Conservation (phyloP, 495 filamentous ascomycete genomes). For the Acidiella bohemica region DNA sequence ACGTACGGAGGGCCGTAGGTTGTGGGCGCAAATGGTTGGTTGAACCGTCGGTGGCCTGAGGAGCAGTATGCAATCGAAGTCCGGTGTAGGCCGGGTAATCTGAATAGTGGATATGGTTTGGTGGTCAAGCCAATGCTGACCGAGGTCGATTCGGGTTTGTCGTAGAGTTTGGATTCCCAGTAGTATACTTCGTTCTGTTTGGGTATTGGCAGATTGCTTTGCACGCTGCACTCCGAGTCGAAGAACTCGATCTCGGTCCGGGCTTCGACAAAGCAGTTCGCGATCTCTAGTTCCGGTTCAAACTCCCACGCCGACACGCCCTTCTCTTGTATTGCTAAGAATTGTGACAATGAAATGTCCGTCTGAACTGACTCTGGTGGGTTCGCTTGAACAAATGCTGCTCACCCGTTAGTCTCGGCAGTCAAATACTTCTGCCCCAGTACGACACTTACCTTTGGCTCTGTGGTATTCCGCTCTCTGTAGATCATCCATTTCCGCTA, state of each 20-base stretch:
- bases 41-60: slow-evolving; percentile 69
- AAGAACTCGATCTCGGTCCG: slow-evolving; percentile 98
- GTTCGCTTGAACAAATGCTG: slow-evolving; percentile 88
- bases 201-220: slow-evolving; percentile 89
- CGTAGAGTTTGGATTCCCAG: slow-evolving; percentile 97
- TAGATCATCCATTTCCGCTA: slow-evolving; percentile 93
- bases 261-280: slow-evolving; percentile 94
- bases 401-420: slow-evolving; percentile 10
- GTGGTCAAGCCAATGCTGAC: slow-evolving; percentile 87
- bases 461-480: slow-evolving; percentile 78
- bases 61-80: slow-evolving; percentile 83
- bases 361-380: slow-evolving; percentile 91
- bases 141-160: slow-evolving; percentile 77
- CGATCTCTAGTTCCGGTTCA: slow-evolving; percentile 93
- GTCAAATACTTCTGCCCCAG: background rate
- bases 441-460: slow-evolving; percentile 64
- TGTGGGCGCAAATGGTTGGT: slow-evolving; percentile 72
- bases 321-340: slow-evolving; percentile 96
- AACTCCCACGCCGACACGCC: slow-evolving; percentile 99
- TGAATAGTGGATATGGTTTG: slow-evolving; percentile 90
- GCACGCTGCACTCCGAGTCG: slow-evolving; percentile 91
- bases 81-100: slow-evolving; percentile 87
- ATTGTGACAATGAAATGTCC: slow-evolving; percentile 94
- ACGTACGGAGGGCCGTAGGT: slow-evolving; percentile 70
- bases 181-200: slow-evolving; percentile 99